Evolutionary conservation across 768 basidiomycete genomes (phyloP).

Genomic region (Candolleomyces eurysporus): DNA sequence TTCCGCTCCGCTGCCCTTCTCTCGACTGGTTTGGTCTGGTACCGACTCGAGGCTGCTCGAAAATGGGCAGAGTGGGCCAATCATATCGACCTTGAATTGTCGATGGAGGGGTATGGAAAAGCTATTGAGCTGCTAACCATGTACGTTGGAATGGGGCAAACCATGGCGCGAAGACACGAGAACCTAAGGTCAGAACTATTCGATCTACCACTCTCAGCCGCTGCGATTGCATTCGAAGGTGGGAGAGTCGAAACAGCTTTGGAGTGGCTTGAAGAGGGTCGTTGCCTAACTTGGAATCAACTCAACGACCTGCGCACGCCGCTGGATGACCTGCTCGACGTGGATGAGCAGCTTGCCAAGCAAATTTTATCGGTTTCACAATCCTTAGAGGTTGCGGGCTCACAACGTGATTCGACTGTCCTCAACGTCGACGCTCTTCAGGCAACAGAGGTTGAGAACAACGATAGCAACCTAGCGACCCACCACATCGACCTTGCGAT

Average conservation of each 20-base stretch:
- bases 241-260: neutral
- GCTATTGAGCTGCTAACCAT: conserved; percentile 12
- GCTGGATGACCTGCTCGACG: conserved; percentile 8
- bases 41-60: neutral
- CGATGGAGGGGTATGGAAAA: neutral
- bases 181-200: neutral
- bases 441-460: neutral
- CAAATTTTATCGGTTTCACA: neutral
- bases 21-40: neutral
- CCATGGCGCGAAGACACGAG: conserved; percentile 15
- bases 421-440: neutral
- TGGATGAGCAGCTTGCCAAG: neutral
- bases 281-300: conserved; percentile 18
- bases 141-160: conserved; percentile 15
- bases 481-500: neutral
- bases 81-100: neutral
- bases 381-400: neutral
- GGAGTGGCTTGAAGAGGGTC: conserved; percentile 11
- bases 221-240: neutral
- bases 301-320: conserved; percentile 15
- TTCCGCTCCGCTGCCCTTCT: neutral
- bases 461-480: neutral
- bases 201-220: neutral
- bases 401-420: neutral
- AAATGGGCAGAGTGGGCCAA: neutral